Conservation (phyloP, 495 filamentous ascomycete species). For the Sabuloglossum arenarium region DNA sequence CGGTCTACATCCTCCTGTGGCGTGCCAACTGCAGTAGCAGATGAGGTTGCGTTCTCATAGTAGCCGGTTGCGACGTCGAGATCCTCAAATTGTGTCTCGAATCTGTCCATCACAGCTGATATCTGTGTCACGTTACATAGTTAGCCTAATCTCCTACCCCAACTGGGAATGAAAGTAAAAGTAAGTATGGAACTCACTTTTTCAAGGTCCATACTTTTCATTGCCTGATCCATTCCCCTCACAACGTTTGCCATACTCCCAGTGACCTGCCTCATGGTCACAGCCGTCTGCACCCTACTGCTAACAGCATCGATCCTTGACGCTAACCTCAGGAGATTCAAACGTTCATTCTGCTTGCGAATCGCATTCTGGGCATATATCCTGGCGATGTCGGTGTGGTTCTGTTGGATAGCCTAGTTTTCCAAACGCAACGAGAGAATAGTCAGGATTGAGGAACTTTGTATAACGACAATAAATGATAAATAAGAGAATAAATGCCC, state of each 20-base stretch:
- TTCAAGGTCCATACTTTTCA: constrained; percentile 52
- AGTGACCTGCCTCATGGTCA: constrained; percentile 44
- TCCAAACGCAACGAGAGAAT: neutral
- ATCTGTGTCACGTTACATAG: constrained; percentile 18
- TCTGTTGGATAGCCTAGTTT: constrained; percentile 32
- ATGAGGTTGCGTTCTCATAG: constrained; percentile 63
- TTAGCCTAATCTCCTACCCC: neutral
- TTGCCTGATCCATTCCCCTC: constrained; percentile 40
- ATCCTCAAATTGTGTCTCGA: constrained; percentile 67
- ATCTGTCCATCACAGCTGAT: constrained; percentile 47
- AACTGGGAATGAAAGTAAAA: neutral
- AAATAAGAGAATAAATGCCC: constrained; percentile 1
- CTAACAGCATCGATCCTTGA: constrained; percentile 41
- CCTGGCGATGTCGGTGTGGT: constrained; percentile 56
- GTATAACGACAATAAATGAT: neutral
- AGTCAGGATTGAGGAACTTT: neutral
- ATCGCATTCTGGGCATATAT: constrained; percentile 73
- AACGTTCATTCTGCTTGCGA: constrained; percentile 49
- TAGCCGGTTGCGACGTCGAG: constrained; percentile 64
- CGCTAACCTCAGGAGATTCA: constrained; percentile 38
- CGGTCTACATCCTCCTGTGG: constrained; percentile 72
- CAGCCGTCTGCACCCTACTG: constrained; percentile 40
- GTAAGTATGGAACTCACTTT: constrained; percentile 19
- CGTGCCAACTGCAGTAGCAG: constrained; percentile 50
- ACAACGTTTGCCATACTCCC: constrained; percentile 43